Evolutionary conservation across 306 rosid species (phyloP), one percentile per base, ranked within the genome.

Genomic region (Rosa multiflora): DNA sequence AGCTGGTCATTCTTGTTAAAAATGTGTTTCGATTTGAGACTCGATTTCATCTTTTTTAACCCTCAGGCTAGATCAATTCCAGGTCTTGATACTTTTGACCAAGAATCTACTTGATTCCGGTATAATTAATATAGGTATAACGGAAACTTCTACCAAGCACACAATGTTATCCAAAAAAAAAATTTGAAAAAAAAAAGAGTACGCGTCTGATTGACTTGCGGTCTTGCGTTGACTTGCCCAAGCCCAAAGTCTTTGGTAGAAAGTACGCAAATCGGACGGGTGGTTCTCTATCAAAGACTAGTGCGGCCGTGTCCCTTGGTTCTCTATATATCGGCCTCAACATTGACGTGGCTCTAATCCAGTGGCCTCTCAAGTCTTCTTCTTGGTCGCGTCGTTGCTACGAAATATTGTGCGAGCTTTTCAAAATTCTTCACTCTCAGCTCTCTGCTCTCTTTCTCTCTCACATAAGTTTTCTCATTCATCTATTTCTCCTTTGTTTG

Each of bases 21-120:
- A 43, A 43, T 1, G 8, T 0, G 44, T 40, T 1, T 40, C 0
- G 37, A 32, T 32, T 40, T 40, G 44, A 91, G 94, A 20, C 78
- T 91, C 71, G 80, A 78, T 67, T 83, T 89, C 72, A 77, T 91
- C 71, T 93, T 93, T 78, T 91, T 91, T 76, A 90, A 91, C 35
- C 94, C 94, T 61, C 83, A 82, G 48, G 82, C 73, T 10, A 44
- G 86, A 67, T 67, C 94, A 82, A 8, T 62, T 80, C 13, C 91
- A 90, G 23, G 74, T 5, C 77, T 9, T 26, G 87, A 87, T 77
- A 55, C 35, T 76, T 81, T 71, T 75, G 74, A 79, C 74, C 15
- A 73, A 79, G 52, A 81, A 32, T 47, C 48, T 44, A 44, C 49
- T 46, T 48, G 47, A 44, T 44, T 44, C 47, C 47, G 11, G 37